Percentiles rank a stretch among this genome's conserved stretches.
Conservation (phyloP, 2,329 filamentous ascomycete species). For the Phaeomoniella chlamydospora region DNA sequence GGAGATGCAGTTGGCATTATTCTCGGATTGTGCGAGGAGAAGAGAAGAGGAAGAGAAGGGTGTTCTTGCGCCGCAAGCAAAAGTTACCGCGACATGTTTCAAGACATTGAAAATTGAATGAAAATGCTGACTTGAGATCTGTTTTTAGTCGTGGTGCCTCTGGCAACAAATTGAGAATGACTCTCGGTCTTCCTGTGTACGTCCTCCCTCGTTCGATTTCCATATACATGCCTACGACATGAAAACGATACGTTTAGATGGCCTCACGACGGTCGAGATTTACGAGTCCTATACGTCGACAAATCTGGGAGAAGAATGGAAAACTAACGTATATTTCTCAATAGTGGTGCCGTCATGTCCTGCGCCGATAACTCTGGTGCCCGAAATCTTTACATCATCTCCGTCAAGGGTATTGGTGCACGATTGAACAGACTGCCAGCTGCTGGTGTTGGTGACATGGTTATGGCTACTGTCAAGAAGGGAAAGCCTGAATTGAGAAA, state of each 20-base stretch:
- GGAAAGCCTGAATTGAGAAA: conserved; percentile 99
- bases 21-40: too few species aligned
- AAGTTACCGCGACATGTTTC: too few species aligned
- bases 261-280: too few species aligned
- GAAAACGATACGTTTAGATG: too few species aligned
- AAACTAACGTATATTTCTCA: conserved; percentile 6
- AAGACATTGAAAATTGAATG: too few species aligned
- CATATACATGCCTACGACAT: conserved; percentile 3
- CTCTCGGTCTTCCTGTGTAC: conserved; percentile 99
- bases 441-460: conserved; percentile 98
- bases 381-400: conserved; percentile 99
- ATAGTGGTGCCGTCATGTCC: conserved; percentile 98
- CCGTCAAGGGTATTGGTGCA: conserved; percentile 96
- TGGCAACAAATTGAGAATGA: conserved; percentile 99
- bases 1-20: too few species aligned
- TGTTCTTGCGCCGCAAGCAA: too few species aligned
- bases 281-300: too few species aligned
- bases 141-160: conserved; percentile 55
- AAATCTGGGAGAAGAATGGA: conserved; percentile 11
- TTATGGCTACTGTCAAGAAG: conserved; percentile 99
- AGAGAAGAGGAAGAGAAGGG: background rate
- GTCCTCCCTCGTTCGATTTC: conserved; percentile 26
- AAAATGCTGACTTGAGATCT: too few species aligned
- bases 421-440: conserved; percentile 95
- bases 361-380: conserved; percentile 99